A percentile compares a stretch with the other conserved stretches of the same genome.
These are phyloP conservation scores for Apiospora malaysiana DNA, from an alignment of 2,329 filamentous ascomycete genomes.

Conservation along the genomic window DNA sequence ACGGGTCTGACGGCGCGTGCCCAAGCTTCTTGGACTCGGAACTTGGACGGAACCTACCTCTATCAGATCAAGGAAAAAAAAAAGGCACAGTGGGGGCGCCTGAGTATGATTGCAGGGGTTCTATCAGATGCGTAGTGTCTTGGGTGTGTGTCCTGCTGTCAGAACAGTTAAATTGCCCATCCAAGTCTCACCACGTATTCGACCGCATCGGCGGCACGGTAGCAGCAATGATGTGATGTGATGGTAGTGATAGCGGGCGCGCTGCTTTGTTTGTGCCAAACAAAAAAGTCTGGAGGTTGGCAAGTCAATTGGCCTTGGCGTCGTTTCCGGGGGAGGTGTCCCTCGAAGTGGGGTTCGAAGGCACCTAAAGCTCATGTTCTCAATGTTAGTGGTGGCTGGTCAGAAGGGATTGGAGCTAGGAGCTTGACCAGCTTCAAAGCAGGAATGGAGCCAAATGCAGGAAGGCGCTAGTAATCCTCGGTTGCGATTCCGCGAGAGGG, in stretches of 20 bases:
- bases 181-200: conserved; percentile 15
- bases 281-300: conserved; percentile 15
- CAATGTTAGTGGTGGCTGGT: conserved; percentile 8
- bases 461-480: background rate
- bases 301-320: conserved; percentile 4
- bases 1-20: conserved; percentile 1
- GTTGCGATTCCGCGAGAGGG: conserved; percentile 5
- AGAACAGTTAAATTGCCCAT: background rate
- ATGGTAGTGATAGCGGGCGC: background rate
- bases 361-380: background rate
- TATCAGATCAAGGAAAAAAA: conserved; percentile 1
- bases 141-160: background rate
- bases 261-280: background rate
- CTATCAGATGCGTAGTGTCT: background rate
- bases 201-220: background rate
- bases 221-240: background rate
- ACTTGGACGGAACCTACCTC: conserved; percentile 5
- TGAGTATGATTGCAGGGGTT: background rate
- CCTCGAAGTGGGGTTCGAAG: background rate
- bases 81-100: background rate
- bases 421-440: background rate
- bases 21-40: background rate
- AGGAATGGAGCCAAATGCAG: background rate
- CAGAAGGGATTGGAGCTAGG: no score
- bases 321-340: background rate